A percentile compares a stretch with the other conserved stretches of the same genome.
These are phyloP conservation scores for Brassica balearica DNA, from an alignment of 441 rosid genomes.

Conservation along the genomic window DNA sequence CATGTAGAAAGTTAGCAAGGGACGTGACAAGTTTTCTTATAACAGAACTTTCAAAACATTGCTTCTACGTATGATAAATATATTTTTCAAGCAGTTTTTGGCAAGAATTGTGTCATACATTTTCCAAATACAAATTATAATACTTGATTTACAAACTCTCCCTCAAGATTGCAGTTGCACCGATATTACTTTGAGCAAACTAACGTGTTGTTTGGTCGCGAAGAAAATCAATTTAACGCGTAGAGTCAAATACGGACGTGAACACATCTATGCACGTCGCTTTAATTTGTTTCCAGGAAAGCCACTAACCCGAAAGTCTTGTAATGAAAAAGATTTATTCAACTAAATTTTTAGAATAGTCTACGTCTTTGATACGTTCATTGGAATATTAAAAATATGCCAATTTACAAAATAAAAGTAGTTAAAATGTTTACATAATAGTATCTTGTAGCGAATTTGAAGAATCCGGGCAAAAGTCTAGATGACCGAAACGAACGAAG, in stretches of 20 bases:
- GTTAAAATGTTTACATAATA: no score
- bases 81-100: background rate
- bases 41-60: background rate
- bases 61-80: background rate
- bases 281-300: conserved; percentile 34
- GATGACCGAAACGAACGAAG: no score
- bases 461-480: no score
- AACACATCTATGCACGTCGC: conserved; percentile 40
- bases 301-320: conserved; percentile 20
- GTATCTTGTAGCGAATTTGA: no score
- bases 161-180: background rate
- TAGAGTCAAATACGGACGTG: conserved; percentile 32
- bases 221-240: conserved; percentile 23
- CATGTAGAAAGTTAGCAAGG: background rate
- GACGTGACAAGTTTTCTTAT: background rate
- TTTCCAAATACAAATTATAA: background rate
- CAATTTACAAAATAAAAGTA: no score
- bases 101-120: background rate
- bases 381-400: background rate
- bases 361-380: conserved; percentile 8
- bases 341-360: conserved; percentile 23
- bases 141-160: background rate
- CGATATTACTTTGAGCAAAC: background rate
- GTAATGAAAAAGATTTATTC: conserved; percentile 32
- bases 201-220: background rate